These are phyloP conservation scores for Termitomyces bulborhizus DNA, from an alignment of 768 basidiomycete species.

Conservation along the genomic window DNA sequence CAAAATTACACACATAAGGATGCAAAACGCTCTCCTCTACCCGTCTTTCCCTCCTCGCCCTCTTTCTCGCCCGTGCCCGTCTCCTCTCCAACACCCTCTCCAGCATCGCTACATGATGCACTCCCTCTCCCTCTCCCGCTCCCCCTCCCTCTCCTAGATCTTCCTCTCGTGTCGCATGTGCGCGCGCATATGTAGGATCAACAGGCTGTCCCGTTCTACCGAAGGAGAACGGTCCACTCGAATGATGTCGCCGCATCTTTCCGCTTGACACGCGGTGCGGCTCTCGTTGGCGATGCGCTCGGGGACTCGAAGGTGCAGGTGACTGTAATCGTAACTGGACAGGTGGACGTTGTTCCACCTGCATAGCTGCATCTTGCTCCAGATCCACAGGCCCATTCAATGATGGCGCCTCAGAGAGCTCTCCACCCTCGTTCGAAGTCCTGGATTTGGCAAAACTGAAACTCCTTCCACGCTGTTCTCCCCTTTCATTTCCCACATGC, in stretches of 20 bases:
- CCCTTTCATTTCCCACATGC: not conserved
- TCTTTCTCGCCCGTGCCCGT: not conserved
- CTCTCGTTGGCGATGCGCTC: not conserved
- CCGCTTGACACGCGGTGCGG: not conserved
- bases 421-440: not conserved
- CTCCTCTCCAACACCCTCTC: conserved; percentile 2
- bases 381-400: not conserved
- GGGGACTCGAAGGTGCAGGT: not conserved
- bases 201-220: conserved; percentile 14
- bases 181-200: conserved; percentile 9
- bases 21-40: conserved; percentile 9
- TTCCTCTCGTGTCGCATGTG: not conserved
- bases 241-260: conserved; percentile 20
- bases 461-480: not conserved
- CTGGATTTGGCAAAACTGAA: not conserved
- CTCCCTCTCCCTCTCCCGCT: not conserved
- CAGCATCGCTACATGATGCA: not conserved
- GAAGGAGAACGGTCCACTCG: conserved; percentile 25
- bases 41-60: not conserved
- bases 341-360: not conserved
- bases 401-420: not conserved
- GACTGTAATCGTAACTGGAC: not conserved
- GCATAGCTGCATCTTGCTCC: not conserved
- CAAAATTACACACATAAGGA: conserved; percentile 12
- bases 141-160: not conserved